These are phyloP conservation scores for Naematelia encephala DNA, from an alignment of 768 basidiomycete species.

Conservation along the genomic window DNA sequence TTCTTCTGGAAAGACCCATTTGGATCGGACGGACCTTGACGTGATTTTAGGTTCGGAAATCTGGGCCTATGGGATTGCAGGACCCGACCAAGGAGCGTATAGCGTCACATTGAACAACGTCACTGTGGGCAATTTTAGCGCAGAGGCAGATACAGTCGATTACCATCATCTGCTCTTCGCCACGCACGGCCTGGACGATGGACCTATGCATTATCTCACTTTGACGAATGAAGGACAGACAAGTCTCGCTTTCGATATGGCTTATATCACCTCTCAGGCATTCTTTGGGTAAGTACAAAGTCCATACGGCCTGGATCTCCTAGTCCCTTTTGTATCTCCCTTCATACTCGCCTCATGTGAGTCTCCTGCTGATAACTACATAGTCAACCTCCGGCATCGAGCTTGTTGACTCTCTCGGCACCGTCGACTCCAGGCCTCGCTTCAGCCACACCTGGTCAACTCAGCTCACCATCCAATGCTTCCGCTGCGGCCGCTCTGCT, in stretches of 20 bases:
- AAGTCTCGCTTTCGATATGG: conserved; percentile 32
- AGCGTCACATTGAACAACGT: conserved; percentile 19
- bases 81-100: conserved; percentile 21
- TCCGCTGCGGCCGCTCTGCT: neutral
- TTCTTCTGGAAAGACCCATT: no score
- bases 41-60: conserved; percentile 37
- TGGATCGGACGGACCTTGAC: neutral
- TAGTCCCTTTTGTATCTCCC: neutral
- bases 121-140: conserved; percentile 13
- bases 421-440: no score
- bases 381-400: no score
- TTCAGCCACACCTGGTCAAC: neutral
- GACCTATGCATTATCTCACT: conserved; percentile 14
- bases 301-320: no score
- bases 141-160: conserved; percentile 1
- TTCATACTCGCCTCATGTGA: neutral
- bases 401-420: no score
- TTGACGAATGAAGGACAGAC: conserved; percentile 11
- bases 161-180: conserved; percentile 19
- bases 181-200: conserved; percentile 19
- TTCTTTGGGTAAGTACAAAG: conserved; percentile 1
- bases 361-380: no score
- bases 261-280: conserved; percentile 11
- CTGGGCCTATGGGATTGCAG: conserved; percentile 26
- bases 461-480: neutral